Percentiles rank a stretch among this genome's conserved stretches.
Evolutionary conservation across 768 basidiomycete species (phyloP).

Genomic region (Cyathus striatus): DNA sequence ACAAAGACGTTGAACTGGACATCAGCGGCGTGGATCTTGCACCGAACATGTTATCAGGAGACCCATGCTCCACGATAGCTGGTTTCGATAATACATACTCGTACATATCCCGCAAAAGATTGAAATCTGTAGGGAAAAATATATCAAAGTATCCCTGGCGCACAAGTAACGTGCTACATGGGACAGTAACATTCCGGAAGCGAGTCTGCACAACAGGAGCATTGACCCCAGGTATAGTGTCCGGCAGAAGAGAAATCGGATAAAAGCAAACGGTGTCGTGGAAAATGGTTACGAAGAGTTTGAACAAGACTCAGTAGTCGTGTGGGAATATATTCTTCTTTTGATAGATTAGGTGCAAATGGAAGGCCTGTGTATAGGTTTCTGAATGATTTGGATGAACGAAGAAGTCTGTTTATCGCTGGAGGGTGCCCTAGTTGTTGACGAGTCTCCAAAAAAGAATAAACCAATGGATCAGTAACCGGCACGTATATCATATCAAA

Average conservation of each 20-base stretch:
- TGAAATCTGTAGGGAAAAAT: slow-evolving; percentile 95
- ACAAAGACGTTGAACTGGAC: slow-evolving; percentile 41
- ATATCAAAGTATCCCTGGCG: slow-evolving; percentile 97
- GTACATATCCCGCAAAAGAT: slow-evolving; percentile 83
- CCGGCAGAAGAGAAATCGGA: slow-evolving; percentile 92
- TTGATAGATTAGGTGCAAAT: slow-evolving; percentile 85
- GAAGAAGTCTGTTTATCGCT: slow-evolving; percentile 51
- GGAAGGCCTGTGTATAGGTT: slow-evolving; percentile 68
- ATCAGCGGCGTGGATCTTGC: slow-evolving; percentile 49
- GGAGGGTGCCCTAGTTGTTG: slow-evolving; percentile 51
- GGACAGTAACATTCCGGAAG: slow-evolving; percentile 77
- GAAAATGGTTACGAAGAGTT: slow-evolving; percentile 78
- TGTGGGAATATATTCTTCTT: slow-evolving; percentile 90
- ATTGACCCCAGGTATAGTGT: slow-evolving; percentile 69
- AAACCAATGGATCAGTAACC: slow-evolving; percentile 80
- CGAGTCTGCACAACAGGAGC: slow-evolving; percentile 97
- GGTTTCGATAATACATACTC: slow-evolving; percentile 73
- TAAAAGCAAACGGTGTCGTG: slow-evolving; percentile 88
- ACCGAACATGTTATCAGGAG: slow-evolving; percentile 20
- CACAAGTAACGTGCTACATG: slow-evolving; percentile 87
- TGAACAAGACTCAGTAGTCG: slow-evolving; percentile 82
- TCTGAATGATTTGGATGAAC: slow-evolving; percentile 51
- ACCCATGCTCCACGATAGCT: slow-evolving; percentile 11
- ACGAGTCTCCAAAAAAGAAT: slow-evolving; percentile 71
- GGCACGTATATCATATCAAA: slow-evolving; percentile 80